Evolutionary conservation across 768 basidiomycete genomes (phyloP), one percentile per base, ranked within the genome.

Genomic region (Kwoniella dejecticola): DNA sequence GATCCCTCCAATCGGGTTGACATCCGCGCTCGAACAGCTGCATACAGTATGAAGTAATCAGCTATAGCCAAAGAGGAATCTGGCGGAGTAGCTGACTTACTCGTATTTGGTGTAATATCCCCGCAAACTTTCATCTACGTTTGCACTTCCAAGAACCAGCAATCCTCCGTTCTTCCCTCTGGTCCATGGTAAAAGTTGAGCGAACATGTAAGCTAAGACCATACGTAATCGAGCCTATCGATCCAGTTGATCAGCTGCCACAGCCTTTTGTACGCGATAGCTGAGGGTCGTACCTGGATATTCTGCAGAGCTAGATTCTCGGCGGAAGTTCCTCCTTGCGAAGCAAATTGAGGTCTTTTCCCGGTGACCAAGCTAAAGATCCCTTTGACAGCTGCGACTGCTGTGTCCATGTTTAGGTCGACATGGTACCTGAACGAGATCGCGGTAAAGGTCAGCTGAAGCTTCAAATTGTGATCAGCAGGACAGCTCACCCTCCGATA

Each of bases 101-200:
- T 99, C 96, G 76, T 98, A 98, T 81, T 99, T 98, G 0, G 96
- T 99, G 62, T 96, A 81, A 78, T 98, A 99, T 5, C 96, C 96
- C 53, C 96, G 86, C 58, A 98, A 83, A 81, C 94, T 95, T 82
- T 98, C 96, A 71, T 99, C 96, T 1, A 99, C 96, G 73, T 98
- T 98, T 17, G 96, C 94, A 66, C 91, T 94, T 1, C 96, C 96
- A n/a, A 98, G 84, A 1, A 98, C 96, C 24, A 98, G 85, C 33
- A 99, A 79, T 5, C 91, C 91, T 0, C 96, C 96, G 40, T 79
- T 78, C 72, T 85, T 85, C 0, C 93, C 91, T 63, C 94, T 82
- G 0, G 88, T 90, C 88, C 90, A 97, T 2, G 92, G 95, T 30
- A 97, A 79, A 3, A 98, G 85, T 72, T 97, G 95, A 7, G 95